Conservation (phyloP, 2,329 filamentous ascomycete genomes). For the Sclerotinia borealis region DNA sequence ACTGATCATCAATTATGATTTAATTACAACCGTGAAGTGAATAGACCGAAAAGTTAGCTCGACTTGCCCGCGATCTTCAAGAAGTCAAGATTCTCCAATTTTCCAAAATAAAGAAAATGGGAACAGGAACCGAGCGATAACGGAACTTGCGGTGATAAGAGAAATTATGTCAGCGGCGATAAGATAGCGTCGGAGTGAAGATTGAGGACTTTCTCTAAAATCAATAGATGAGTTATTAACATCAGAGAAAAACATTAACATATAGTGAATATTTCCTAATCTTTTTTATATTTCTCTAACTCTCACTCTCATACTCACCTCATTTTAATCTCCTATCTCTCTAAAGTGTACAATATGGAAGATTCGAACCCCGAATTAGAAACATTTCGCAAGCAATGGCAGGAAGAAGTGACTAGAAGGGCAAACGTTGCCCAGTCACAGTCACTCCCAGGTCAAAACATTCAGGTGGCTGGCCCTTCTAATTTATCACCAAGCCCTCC, state of each 20-base stretch:
- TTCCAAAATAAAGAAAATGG: constrained; percentile 6
- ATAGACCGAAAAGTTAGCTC: background rate
- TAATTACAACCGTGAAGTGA: background rate
- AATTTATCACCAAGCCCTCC: constrained; percentile 21
- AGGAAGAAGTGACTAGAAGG: constrained; percentile 52
- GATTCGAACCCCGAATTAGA: constrained; percentile 67
- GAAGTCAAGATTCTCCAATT: background rate
- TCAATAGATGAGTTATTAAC: background rate
- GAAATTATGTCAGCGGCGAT: constrained; percentile 15
- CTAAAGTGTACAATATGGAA: constrained; percentile 26
- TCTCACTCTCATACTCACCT: background rate
- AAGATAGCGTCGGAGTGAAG: background rate
- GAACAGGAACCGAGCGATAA: background rate
- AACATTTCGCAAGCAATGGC: constrained; percentile 80
- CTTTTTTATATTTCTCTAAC: background rate
- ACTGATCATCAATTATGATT: background rate
- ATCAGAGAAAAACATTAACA: too few species aligned
- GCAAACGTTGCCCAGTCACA: constrained; percentile 18
- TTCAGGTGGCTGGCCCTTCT: constrained; percentile 14
- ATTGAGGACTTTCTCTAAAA: background rate
- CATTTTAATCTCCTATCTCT: too few species aligned
- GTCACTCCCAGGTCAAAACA: constrained; percentile 9
- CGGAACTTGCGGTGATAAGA: constrained; percentile 11
- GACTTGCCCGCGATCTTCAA: background rate
- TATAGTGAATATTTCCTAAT: background rate